Conservation (phyloP, 2,329 filamentous ascomycete genomes). For the Pestalotiopsis sp. region DNA sequence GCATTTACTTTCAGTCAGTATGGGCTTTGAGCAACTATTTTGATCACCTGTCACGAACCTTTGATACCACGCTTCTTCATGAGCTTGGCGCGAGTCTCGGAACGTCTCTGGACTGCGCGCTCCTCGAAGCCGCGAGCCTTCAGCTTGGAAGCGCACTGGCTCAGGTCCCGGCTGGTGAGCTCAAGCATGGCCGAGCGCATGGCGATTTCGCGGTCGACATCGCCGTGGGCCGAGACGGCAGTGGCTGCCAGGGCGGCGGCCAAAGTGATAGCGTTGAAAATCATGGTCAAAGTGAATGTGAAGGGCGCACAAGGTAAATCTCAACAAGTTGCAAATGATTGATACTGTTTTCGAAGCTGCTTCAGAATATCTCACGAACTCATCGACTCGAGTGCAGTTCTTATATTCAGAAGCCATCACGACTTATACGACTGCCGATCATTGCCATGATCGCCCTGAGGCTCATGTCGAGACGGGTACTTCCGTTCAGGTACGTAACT, state of each 20-base stretch:
- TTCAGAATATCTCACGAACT: background rate
- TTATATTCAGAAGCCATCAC: background rate
- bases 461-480: background rate
- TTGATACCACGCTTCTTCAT: conserved; percentile 10
- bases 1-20: background rate
- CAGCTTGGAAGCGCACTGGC: conserved; percentile 49
- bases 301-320: background rate
- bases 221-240: conserved; percentile 6
- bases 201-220: conserved; percentile 6
- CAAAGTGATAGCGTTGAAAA: conserved; percentile 1
- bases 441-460: background rate
- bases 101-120: conserved; percentile 46
- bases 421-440: background rate
- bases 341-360: background rate
- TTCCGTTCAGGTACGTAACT: background rate
- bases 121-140: conserved; percentile 47
- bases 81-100: conserved; percentile 18
- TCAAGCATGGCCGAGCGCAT: conserved; percentile 9
- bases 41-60: background rate
- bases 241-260: background rate
- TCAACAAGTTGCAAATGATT: background rate
- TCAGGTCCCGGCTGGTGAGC: conserved; percentile 33
- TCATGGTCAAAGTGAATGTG: background rate
- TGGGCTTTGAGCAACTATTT: background rate
- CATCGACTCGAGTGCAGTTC: background rate